Evolutionary conservation across 148 eudicot species (phyloP), one percentile per base, ranked within the genome.

Genomic region (Vaccinium myrtillus): DNA sequence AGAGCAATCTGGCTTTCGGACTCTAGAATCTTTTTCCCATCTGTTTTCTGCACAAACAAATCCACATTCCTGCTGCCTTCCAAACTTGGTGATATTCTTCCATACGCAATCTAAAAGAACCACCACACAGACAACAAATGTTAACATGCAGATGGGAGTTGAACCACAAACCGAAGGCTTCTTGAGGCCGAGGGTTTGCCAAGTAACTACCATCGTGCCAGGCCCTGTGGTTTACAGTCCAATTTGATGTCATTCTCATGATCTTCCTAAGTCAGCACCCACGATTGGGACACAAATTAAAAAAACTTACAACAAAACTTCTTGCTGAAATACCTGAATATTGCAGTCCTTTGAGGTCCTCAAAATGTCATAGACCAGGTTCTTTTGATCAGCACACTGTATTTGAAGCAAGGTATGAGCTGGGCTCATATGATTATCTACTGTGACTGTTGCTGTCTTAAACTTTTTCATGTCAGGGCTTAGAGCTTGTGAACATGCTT

Each of bases 371-470:
- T 96, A 96, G 48, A 96, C 87, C 58, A 96, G 95, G 83, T 96
- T 95, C 81, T 96, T 96, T 83, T 94, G 98, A 86, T 96, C 98
- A 73, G 84, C 83, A 83, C 98, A 91, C 46, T 90, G 93, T 84
- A 96, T 93, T 86, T 95, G 98, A 89, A 96, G 95, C 90, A 94
- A 89, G 8, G 98, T 96, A 85, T 96, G 98, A 67, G 93, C 90
- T 16, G 98, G 98, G 85, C 98, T 96, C 90, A 96, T 80, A n/a
- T 89, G 79, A 86, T 96, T 96, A 78, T 78, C 81, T 27, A 78
- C 11, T 54, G 81, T 32, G 65, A 78, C 39, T 30, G 21, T 54
- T 14, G 81, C 32, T 16, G 48, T 55, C 67, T 78, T 55, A 16
- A 78, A 48, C 18, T 78, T 78, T 55, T 55, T 78, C 81, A 78